phyloP scores from a whole-genome alignment of 2,329 filamentous ascomycete genomes.

The Bimuria novae-zelandiae region DNA sequence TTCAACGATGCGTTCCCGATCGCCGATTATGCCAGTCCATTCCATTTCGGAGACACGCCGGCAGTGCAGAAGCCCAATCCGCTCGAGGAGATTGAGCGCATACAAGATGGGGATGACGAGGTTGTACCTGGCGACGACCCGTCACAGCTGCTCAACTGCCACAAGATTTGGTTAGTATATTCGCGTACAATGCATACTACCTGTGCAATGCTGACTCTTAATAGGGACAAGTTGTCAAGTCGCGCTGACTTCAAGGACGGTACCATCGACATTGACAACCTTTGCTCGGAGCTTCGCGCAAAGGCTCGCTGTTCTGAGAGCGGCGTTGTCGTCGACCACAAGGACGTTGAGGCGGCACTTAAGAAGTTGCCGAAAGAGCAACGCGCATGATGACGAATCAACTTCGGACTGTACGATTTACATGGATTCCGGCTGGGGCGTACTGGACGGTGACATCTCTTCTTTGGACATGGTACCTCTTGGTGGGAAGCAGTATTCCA shows the following conservation, averaged over 20 bases:
- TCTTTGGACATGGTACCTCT: not conserved
- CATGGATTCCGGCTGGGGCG: constrained; percentile 24
- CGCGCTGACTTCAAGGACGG: constrained; percentile 87
- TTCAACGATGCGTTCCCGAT: constrained; percentile 78
- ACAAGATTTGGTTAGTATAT: constrained; percentile 82
- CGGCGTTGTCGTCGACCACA: constrained; percentile 86
- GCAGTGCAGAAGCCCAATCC: constrained; percentile 63
- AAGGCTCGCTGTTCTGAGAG: constrained; percentile 95
- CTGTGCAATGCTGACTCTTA: constrained; percentile 47
- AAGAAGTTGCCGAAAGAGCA: constrained; percentile 50
- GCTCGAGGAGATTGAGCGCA: constrained; percentile 76
- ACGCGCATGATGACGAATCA: constrained; percentile 2
- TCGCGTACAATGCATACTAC: constrained; percentile 3
- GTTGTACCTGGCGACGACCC: constrained; percentile 64
- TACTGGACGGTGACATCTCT: constrained; percentile 7
- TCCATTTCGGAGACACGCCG: constrained; percentile 65
- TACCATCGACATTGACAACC: constrained; percentile 89
- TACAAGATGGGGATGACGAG: constrained; percentile 71
- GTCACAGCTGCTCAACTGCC: constrained; percentile 76
- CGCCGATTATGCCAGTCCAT: constrained; percentile 78
- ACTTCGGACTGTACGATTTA: constrained; percentile 12
- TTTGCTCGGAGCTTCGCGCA: constrained; percentile 90
- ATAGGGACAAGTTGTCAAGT: constrained; percentile 85
- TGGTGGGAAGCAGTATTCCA: too few relatives aligned
- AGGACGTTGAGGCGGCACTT: constrained; percentile 74